A percentile compares a stretch with the other conserved stretches of the same genome.
Conservation (phyloP, 1,284 basidiomycete species). For the Rhodotorula mucilaginosa region DNA sequence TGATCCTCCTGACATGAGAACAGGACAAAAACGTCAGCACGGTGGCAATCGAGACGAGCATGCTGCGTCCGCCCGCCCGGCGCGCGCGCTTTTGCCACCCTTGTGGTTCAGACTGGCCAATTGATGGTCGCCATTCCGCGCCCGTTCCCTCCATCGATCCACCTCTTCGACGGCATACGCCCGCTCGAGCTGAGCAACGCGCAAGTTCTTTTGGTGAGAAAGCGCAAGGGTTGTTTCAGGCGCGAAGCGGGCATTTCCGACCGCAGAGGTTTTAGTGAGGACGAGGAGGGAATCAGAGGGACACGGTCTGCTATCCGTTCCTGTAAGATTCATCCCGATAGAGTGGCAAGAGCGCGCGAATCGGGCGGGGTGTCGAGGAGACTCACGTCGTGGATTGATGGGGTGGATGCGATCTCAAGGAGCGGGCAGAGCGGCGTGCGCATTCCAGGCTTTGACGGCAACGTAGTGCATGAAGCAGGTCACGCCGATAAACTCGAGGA, state of each 20-base stretch:
- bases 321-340: background rate
- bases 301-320: constrained; percentile 4
- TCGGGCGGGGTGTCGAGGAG: background rate
- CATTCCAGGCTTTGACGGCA: constrained; percentile 22
- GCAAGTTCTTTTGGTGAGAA: background rate
- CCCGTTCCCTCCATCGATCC: background rate
- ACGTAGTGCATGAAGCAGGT: constrained; percentile 15
- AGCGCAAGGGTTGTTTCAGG: background rate
- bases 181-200: background rate
- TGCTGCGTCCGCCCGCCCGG: background rate
- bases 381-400: background rate
- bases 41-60: background rate
- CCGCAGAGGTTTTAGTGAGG: background rate
- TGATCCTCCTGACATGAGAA: background rate
- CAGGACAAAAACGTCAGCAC: background rate
- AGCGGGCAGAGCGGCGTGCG: background rate
- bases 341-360: background rate
- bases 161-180: background rate
- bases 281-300: background rate
- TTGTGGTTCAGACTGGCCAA: constrained; percentile 1
- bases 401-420: background rate
- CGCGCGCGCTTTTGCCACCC: background rate
- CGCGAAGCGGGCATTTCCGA: background rate
- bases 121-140: background rate
- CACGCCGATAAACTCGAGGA: constrained; percentile 30